Percentiles rank a stretch among this genome's conserved stretches.
Conservation (phyloP, 768 basidiomycete genomes). For the Suillus weaverae region DNA sequence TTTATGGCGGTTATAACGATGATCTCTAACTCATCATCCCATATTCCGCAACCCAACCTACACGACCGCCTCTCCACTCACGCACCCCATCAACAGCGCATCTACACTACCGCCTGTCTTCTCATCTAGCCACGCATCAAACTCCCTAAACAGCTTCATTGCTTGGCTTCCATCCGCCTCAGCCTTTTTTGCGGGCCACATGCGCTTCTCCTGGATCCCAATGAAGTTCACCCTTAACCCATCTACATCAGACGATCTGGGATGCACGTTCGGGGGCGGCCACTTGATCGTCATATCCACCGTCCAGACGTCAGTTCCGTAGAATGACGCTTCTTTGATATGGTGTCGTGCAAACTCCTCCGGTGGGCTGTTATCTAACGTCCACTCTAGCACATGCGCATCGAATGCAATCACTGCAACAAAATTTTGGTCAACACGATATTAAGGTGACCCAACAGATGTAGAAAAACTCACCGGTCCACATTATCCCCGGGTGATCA, state of each 20-base stretch:
- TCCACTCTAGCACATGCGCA: conserved; percentile 86
- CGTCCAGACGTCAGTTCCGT: conserved; percentile 70
- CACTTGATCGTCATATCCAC: conserved; percentile 72
- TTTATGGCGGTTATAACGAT: neutral
- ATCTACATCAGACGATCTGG: conserved; percentile 18
- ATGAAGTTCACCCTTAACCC: conserved; percentile 69
- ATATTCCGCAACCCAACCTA: conserved; percentile 14
- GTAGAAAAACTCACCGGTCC: conserved; percentile 61
- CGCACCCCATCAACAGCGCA: conserved; percentile 64
- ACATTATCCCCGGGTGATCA: conserved; percentile 79
- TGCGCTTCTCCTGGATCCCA: conserved; percentile 78
- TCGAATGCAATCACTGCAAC: conserved; percentile 81
- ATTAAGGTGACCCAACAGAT: neutral
- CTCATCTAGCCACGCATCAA: conserved; percentile 75
- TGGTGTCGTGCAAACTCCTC: conserved; percentile 77
- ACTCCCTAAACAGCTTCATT: conserved; percentile 70
- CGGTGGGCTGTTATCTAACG: conserved; percentile 76
- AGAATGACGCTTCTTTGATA: conserved; percentile 89
- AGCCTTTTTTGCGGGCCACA: conserved; percentile 74
- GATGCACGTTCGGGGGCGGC: conserved; percentile 21
- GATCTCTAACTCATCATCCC: neutral
- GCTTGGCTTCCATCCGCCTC: conserved; percentile 53
- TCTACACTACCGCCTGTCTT: conserved; percentile 67
- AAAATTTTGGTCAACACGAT: neutral
- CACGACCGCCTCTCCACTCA: conserved; percentile 57